phyloP scores from a whole-genome alignment of 352 stramenopile species.

The Phytophthora chlamydospora region DNA sequence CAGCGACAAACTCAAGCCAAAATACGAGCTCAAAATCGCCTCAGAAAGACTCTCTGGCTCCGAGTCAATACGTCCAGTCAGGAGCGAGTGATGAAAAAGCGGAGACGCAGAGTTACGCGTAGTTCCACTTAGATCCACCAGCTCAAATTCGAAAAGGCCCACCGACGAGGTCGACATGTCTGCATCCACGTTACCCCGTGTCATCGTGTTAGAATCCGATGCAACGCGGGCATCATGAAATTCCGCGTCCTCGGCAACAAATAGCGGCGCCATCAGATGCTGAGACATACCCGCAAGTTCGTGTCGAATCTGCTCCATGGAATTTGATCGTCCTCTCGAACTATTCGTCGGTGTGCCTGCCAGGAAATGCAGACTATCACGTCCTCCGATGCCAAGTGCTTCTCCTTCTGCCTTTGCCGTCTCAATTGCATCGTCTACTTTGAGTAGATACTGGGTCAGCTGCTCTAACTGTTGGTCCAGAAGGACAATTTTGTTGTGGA shows the following conservation, averaged over 20 bases:
- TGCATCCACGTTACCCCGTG: constrained; percentile 30
- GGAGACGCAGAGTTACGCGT: constrained; percentile 59
- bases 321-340: constrained; percentile 39
- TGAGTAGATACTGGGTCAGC: constrained; percentile 61
- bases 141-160: constrained; percentile 84
- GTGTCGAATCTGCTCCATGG: constrained; percentile 62
- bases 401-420: constrained; percentile 66
- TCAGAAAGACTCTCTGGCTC: constrained; percentile 75
- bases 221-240: constrained; percentile 81
- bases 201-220: constrained; percentile 35
- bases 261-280: constrained; percentile 75
- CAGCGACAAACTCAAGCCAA: constrained; percentile 67
- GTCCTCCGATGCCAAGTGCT: constrained; percentile 41
- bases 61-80: constrained; percentile 76
- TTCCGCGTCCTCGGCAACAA: constrained; percentile 81
- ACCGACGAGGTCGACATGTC: constrained; percentile 68
- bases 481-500: constrained; percentile 81
- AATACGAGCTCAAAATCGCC: constrained; percentile 63
- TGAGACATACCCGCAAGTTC: constrained; percentile 79
- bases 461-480: constrained; percentile 79
- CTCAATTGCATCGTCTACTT: constrained; percentile 82
- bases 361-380: constrained; percentile 71
- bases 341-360: constrained; percentile 36
- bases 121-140: constrained; percentile 80
- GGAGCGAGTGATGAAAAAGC: constrained; percentile 84